Evolutionary conservation across 1,284 basidiomycete species (phyloP).

Genomic region (Naganishia sp.): DNA sequence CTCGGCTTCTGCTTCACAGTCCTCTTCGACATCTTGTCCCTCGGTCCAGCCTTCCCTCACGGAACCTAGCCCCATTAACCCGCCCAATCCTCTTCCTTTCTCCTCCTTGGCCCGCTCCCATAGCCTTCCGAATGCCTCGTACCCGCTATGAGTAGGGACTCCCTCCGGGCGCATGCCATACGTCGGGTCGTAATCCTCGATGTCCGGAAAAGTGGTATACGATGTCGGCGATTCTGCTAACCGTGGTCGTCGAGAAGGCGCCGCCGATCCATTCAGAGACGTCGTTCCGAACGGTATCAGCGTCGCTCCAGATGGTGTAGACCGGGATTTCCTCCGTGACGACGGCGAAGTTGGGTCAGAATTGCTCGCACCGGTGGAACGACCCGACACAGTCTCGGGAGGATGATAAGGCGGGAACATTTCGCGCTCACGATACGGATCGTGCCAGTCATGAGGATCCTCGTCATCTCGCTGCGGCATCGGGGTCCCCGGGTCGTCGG

Average conservation of each 20-base stretch:
- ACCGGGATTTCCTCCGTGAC: slow-evolving; percentile 17
- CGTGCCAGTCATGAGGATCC: slow-evolving; percentile 57
- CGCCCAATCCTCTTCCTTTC: slow-evolving; percentile 58
- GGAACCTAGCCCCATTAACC: slow-evolving; percentile 43
- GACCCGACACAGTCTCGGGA: slow-evolving; percentile 28
- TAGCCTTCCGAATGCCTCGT: slow-evolving; percentile 52
- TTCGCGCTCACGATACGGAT: slow-evolving; percentile 41
- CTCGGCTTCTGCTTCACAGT: slow-evolving; percentile 36
- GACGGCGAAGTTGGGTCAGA: slow-evolving; percentile 26
- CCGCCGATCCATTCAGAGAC: not conserved
- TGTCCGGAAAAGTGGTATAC: slow-evolving; percentile 68
- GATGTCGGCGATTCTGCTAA: slow-evolving; percentile 49
- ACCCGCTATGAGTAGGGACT: slow-evolving; percentile 61
- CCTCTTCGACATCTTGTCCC: slow-evolving; percentile 62
- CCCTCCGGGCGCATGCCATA: slow-evolving; percentile 95
- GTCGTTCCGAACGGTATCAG: slow-evolving; percentile 21
- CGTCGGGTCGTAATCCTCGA: slow-evolving; percentile 92
- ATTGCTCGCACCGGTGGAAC: slow-evolving; percentile 19
- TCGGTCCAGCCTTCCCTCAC: slow-evolving; percentile 51
- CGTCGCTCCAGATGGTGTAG: slow-evolving; percentile 23
- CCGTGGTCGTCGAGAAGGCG: not conserved
- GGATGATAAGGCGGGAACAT: slow-evolving; percentile 54
- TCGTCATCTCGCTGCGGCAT: slow-evolving; percentile 45
- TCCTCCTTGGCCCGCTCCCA: slow-evolving; percentile 65
- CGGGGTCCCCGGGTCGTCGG: slow-evolving; percentile 28